A percentile compares a stretch with the other conserved stretches of the same genome.
phyloP scores from a whole-genome alignment of 768 basidiomycete species.

The Trametes punicea region DNA sequence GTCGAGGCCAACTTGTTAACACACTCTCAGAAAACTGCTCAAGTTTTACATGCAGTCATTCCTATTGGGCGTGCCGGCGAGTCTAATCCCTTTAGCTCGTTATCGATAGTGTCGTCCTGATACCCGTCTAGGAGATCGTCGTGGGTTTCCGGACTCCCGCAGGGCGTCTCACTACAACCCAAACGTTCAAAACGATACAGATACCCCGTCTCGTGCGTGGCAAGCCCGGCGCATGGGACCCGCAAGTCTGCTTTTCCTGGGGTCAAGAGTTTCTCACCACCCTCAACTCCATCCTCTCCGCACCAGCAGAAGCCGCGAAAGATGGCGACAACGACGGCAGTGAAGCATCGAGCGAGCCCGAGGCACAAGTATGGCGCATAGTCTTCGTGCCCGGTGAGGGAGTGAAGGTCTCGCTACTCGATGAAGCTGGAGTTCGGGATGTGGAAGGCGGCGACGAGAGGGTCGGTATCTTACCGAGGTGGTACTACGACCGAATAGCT shows the following conservation, averaged over 20 bases:
- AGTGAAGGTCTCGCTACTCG: conserved; percentile 47
- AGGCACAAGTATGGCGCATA: conserved; percentile 61
- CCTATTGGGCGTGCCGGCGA: conserved; percentile 84
- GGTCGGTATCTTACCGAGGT: conserved; percentile 74
- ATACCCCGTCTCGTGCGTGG: conserved; percentile 76
- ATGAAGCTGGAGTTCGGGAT: conserved; percentile 47
- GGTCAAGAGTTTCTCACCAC: conserved; percentile 60
- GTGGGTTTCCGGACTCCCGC: conserved; percentile 83
- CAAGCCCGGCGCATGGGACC: conserved; percentile 76
- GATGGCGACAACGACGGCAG: conserved; percentile 22
- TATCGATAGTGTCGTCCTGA: background rate
- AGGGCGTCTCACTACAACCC: conserved; percentile 64
- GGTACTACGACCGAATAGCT: conserved; percentile 50
- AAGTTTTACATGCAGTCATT: conserved; percentile 93
- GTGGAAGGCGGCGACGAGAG: conserved; percentile 67
- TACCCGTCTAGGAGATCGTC: conserved; percentile 61
- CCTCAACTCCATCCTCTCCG: conserved; percentile 32
- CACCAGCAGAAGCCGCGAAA: conserved; percentile 18
- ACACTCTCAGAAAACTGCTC: conserved; percentile 68
- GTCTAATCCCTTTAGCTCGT: conserved; percentile 21
- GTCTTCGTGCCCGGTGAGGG: conserved; percentile 59
- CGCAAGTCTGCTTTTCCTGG: conserved; percentile 70
- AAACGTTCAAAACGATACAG: conserved; percentile 74
- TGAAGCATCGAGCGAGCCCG: conserved; percentile 15
- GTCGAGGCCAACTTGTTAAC: background rate